Evolutionary conservation across 2,329 filamentous ascomycete species (phyloP), one percentile per base, ranked within the genome.

Genomic region (Teratosphaeria nubilosa): DNA sequence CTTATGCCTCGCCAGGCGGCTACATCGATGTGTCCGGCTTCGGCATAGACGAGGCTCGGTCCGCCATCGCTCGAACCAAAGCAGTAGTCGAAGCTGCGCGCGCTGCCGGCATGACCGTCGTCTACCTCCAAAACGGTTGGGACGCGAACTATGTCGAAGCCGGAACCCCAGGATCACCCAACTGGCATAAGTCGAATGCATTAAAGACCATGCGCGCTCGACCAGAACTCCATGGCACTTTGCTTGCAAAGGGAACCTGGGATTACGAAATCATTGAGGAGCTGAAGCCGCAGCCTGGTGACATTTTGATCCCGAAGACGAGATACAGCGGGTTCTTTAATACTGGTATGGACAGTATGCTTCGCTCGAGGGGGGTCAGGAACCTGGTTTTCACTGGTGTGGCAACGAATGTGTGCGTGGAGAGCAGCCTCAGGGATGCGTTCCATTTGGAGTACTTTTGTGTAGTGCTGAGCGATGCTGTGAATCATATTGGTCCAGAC

Each of bases 341-440:
- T 11, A 61, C 59, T 14, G 24, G 22, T 2, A 25, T 61, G 53
- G 54, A 61, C 37, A 53, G 45, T 30, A 50, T 34, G n/a, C 41
- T 61, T 16, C 54, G 56, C 41, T 54, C 56, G 25, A 24, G 51
- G 7, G 53, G 54, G 14, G 41, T 61, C 20, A 58, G 59, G 27
- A 54, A 56, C 50, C 25, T 61, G 54, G 53, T 61, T 7, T 32
- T 61, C 16, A 60, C 59, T 20, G 59, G 59, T 20, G 57, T 60
- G 25, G 56, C 56, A 27, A 60, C 59, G 11, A 48, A 60, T 58
- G 57, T 60, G 16, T 61, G 59, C 54, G 59, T 61, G 10, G 59
- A 61, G 57, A 50, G 54, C 30, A 61, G 57, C 11, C 57, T 53
- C 2, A 58, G 59, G 54, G 59, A 61, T 50, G 59, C 59, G 6